These are phyloP conservation scores for Acer negundo DNA, from an alignment of 345 rosid genomes.

Conservation along the genomic window DNA sequence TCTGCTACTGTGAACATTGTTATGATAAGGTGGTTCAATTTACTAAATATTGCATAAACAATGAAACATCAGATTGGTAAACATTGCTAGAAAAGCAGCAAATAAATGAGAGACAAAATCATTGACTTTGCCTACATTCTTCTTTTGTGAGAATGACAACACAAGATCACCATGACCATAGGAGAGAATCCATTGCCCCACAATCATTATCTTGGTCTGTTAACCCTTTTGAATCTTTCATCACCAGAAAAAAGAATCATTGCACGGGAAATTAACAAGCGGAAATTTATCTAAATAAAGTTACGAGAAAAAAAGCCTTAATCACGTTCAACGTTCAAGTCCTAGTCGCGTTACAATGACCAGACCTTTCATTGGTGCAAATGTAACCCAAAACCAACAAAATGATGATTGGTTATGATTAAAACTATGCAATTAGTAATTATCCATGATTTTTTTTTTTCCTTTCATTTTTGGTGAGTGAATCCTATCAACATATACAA, in stretches of 20 bases:
- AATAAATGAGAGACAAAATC: not conserved
- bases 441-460: not conserved
- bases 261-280: not conserved
- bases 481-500: conserved; percentile 29
- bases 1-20: no score
- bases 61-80: no score
- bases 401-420: no score
- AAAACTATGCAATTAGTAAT: not conserved
- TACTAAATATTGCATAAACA: no score
- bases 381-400: no score
- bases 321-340: no score
- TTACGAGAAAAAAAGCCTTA: not conserved
- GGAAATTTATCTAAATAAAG: not conserved
- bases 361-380: no score
- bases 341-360: no score
- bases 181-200: conserved; percentile 31
- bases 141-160: conserved; percentile 25
- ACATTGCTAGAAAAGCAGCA: no score
- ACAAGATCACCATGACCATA: conserved; percentile 18
- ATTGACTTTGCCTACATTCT: conserved; percentile 7
- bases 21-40: no score
- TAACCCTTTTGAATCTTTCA: conserved; percentile 20
- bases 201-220: conserved; percentile 23
- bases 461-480: conserved; percentile 9
- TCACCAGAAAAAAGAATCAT: not conserved